Percentiles rank a stretch among this genome's conserved stretches.
These are phyloP conservation scores for Cladorrhinum sp. DNA, from an alignment of 2,329 filamentous ascomycete genomes.

Conservation along the genomic window DNA sequence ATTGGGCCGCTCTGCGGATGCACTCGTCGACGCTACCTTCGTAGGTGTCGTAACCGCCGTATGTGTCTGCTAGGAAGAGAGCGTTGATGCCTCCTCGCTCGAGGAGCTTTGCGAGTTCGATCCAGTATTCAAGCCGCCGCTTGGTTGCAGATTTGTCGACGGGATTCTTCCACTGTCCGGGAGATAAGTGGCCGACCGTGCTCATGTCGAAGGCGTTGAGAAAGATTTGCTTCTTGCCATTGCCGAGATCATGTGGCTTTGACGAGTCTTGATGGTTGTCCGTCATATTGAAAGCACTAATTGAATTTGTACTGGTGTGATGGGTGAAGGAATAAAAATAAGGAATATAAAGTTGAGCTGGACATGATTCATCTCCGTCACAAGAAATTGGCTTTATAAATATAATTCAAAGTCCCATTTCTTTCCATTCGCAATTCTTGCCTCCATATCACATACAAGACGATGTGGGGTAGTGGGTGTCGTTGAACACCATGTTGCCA, in stretches of 20 bases:
- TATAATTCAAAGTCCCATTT: neutral
- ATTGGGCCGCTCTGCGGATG: conserved; percentile 60
- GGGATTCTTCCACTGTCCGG: conserved; percentile 68
- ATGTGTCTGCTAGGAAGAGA: conserved; percentile 64
- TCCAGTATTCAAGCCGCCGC: conserved; percentile 60
- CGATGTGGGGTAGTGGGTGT: neutral
- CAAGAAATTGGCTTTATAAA: neutral
- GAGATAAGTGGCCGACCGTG: conserved; percentile 61
- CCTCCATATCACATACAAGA: neutral
- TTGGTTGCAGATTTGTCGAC: conserved; percentile 60
- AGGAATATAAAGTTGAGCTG: neutral
- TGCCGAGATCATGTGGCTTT: conserved; percentile 9
- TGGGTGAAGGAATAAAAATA: neutral
- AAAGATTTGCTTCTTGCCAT: conserved; percentile 52
- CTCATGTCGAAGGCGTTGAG: conserved; percentile 67
- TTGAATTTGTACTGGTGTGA: neutral
- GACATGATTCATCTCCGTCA: neutral
- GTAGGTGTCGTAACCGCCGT: conserved; percentile 63
- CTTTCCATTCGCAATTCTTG: neutral
- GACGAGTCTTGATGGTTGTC: neutral
- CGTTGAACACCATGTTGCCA: conserved; percentile 3
- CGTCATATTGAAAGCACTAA: neutral
- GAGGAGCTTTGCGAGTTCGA: conserved; percentile 59
- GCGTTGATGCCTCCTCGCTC: conserved; percentile 63
- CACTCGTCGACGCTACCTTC: conserved; percentile 58